Conservation (phyloP, 2,329 filamentous ascomycete genomes). For the Exophiala spinifera region DNA sequence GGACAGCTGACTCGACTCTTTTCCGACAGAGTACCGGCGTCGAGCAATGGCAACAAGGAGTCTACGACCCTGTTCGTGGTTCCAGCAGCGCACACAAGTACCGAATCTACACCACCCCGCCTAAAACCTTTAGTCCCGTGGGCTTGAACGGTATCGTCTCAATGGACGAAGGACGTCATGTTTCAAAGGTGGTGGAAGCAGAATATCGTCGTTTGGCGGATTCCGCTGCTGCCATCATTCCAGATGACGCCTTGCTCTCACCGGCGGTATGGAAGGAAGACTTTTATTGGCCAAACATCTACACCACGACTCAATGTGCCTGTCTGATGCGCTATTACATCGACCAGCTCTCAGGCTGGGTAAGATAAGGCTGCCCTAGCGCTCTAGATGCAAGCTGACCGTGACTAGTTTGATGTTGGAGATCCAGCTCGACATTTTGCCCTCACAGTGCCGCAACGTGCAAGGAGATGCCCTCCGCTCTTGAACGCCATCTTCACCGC, state of each 20-base stretch:
- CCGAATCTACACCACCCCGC: slow-evolving; percentile 18
- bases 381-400: slow-evolving; percentile 6
- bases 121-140: slow-evolving; percentile 10
- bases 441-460: slow-evolving; percentile 26
- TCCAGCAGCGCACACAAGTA: slow-evolving; percentile 12
- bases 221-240: slow-evolving; percentile 24
- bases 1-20: slow-evolving; percentile 13
- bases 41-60: slow-evolving; percentile 12
- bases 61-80: slow-evolving; percentile 21
- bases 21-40: neutral
- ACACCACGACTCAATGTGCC: slow-evolving; percentile 28
- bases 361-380: slow-evolving; percentile 4
- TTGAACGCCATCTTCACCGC: slow-evolving; percentile 30
- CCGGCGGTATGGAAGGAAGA: slow-evolving; percentile 27
- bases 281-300: slow-evolving; percentile 29
- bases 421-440: slow-evolving; percentile 27
- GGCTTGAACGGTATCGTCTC: slow-evolving; percentile 12
- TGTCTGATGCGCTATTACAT: slow-evolving; percentile 31
- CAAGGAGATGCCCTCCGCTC: slow-evolving; percentile 26
- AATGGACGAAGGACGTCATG: slow-evolving; percentile 21
- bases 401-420: slow-evolving; percentile 27
- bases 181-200: slow-evolving; percentile 26
- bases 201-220: slow-evolving; percentile 28
- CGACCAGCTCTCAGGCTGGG: slow-evolving; percentile 28
- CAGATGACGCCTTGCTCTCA: slow-evolving; percentile 23